Evolutionary conservation across 768 basidiomycete species (phyloP).

Genomic region (Tricholoma flavovirens): DNA sequence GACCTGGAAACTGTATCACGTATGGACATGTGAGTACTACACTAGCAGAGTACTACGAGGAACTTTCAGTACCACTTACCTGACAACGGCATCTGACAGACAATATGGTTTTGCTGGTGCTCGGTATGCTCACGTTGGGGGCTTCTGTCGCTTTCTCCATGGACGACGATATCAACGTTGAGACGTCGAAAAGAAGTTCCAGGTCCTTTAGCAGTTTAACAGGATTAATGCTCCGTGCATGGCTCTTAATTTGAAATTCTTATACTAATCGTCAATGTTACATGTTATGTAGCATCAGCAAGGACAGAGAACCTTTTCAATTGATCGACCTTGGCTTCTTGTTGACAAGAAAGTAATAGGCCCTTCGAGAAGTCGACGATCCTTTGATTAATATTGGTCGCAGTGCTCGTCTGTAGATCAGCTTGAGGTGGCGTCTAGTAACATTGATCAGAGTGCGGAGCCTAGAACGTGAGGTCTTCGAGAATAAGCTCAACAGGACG

Average conservation of each 20-base stretch:
- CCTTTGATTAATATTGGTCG: background rate
- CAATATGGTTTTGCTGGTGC: background rate
- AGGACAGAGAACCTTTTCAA: background rate
- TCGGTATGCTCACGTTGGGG: too few species aligned
- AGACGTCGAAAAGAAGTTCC: conserved; percentile 9
- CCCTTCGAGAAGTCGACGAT: conserved; percentile 2
- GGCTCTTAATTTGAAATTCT: background rate
- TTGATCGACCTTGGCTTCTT: background rate
- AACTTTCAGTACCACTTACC: background rate
- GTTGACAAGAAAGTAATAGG: background rate
- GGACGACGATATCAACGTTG: conserved; percentile 3
- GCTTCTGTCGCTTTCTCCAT: background rate
- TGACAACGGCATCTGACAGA: background rate
- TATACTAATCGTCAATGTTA: background rate
- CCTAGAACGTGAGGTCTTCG: background rate
- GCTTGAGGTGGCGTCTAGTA: background rate
- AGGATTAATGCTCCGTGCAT: conserved; percentile 1
- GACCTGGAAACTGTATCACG: background rate
- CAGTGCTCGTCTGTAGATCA: background rate
- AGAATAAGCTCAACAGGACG: background rate
- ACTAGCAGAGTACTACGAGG: background rate
- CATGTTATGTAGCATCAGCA: conserved; percentile 1
- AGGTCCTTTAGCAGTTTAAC: conserved; percentile 1
- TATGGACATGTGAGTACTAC: conserved; percentile 3
- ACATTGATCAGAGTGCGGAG: background rate